Evolutionary conservation across 768 basidiomycete species (phyloP), one percentile per base, ranked within the genome.

Genomic region (Tylopilus plumbeoviolaceoides): DNA sequence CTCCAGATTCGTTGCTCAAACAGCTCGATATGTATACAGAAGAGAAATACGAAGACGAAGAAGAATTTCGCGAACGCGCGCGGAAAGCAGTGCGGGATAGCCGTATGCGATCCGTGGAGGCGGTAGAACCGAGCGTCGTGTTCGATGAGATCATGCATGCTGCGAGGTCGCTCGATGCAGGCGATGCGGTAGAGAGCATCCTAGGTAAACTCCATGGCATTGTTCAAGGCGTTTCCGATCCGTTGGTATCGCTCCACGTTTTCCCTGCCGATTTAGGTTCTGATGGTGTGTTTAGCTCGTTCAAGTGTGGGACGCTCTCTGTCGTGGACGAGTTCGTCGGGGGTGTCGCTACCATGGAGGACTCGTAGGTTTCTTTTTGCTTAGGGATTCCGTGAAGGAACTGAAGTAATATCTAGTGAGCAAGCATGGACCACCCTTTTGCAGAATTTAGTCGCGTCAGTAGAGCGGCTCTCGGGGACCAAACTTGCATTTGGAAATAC

Each of bases 41-140:
- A 56, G 92, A 95, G 66, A 89, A 91, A 59, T 89, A 85, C 42
- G 92, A 95, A 61, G 93, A 97, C 64, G 88, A 91, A 65, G 85
- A 89, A 63, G 89, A 94, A 46, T 78, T 90, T 69, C 82, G 83
- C 36, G 85, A 93, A 57, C 78, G 82, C 33, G 74, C 80, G 35
- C 75, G 67, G n/a, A 70, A 59, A 49, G 63, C 69, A 33, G 66
- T 75, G 39, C 58, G 65, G 44, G 60, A 59, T 46, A 63, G 56
- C 45, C 49, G 54, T 18, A 60, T 55, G 18, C 67, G 56, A 31
- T 44, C 63, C 4, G 49, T 54, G 11, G 63, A 51, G 3, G 59
- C 62, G 5, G 78, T 79, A 2, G 84, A 85, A 28, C 78, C 81
- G 0, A 81, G 79, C 47, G 63, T 72, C 3, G 77, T 77, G 3